Conservation (phyloP, 2,329 filamentous ascomycete genomes). For the Exophiala spinifera region DNA sequence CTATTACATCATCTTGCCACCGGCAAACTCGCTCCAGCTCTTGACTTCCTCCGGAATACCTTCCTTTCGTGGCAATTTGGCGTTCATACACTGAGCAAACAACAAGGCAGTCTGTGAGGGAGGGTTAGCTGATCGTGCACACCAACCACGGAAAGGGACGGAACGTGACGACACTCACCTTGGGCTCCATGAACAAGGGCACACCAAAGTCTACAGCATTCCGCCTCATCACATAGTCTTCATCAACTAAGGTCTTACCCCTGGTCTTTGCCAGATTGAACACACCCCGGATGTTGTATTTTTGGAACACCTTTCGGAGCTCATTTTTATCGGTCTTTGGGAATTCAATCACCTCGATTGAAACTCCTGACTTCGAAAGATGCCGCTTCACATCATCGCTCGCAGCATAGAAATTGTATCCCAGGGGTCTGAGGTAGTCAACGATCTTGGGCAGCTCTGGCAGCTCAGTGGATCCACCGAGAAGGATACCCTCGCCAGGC, state of each 20-base stretch:
- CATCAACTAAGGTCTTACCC: conserved; percentile 79
- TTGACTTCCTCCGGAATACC: conserved; percentile 89
- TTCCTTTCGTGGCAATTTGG: conserved; percentile 85
- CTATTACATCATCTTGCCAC: conserved; percentile 53
- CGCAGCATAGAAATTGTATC: conserved; percentile 91
- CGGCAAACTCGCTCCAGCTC: conserved; percentile 93
- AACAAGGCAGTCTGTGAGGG: conserved; percentile 76
- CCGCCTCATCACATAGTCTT: conserved; percentile 97
- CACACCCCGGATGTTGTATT: conserved; percentile 91
- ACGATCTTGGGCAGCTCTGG: conserved; percentile 74
- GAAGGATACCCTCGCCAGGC: conserved; percentile 89
- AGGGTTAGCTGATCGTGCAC: conserved; percentile 33
- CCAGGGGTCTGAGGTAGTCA: conserved; percentile 80
- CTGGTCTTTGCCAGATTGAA: conserved; percentile 89
- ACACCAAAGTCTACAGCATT: conserved; percentile 99
- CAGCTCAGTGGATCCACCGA: conserved; percentile 77
- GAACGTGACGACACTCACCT: conserved; percentile 14
- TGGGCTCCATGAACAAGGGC: conserved; percentile 64
- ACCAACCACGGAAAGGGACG: neutral
- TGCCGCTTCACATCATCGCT: conserved; percentile 76
- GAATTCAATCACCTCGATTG: conserved; percentile 91
- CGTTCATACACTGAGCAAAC: conserved; percentile 94
- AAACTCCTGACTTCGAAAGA: conserved; percentile 57
- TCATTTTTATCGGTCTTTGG: conserved; percentile 94
- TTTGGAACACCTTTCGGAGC: conserved; percentile 90